These are phyloP conservation scores for Marchantia paleacea DNA, from an alignment of 225 moss, liverwort and hornwort genomes.

Conservation along the genomic window DNA sequence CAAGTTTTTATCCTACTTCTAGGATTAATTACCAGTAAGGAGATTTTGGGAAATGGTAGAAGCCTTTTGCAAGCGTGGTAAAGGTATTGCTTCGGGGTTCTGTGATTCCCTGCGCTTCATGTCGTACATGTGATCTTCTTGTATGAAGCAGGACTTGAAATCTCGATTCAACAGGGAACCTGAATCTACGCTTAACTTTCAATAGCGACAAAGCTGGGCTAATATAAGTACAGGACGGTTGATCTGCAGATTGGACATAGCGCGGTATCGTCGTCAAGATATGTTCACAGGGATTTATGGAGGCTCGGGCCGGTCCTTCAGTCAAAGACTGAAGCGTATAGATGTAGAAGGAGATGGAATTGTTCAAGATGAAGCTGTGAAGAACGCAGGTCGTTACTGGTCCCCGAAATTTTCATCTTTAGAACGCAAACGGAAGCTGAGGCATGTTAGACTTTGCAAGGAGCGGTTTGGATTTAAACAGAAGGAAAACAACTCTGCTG, in stretches of 20 bases:
- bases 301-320: conserved; percentile 14
- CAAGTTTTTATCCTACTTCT: background rate
- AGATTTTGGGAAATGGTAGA: too few species aligned
- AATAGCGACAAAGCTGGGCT: background rate
- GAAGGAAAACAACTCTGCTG: background rate
- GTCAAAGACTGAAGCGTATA: conserved; percentile 18
- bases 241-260: conserved; percentile 72
- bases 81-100: background rate
- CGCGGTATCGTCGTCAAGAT: conserved; percentile 64
- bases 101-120: background rate
- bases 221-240: background rate
- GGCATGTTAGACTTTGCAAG: conserved; percentile 49
- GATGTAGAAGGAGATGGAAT: conserved; percentile 54
- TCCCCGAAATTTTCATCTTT: conserved; percentile 59
- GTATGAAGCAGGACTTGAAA: background rate
- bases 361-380: conserved; percentile 49
- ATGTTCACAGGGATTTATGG: conserved; percentile 34
- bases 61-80: background rate
- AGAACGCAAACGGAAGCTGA: conserved; percentile 69
- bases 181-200: background rate
- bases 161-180: background rate
- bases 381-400: conserved; percentile 72
- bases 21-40: background rate
- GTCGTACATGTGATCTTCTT: background rate
- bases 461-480: conserved; percentile 1